phyloP scores from a whole-genome alignment of 2,329 filamentous ascomycete species.

The Pyricularia sp. region DNA sequence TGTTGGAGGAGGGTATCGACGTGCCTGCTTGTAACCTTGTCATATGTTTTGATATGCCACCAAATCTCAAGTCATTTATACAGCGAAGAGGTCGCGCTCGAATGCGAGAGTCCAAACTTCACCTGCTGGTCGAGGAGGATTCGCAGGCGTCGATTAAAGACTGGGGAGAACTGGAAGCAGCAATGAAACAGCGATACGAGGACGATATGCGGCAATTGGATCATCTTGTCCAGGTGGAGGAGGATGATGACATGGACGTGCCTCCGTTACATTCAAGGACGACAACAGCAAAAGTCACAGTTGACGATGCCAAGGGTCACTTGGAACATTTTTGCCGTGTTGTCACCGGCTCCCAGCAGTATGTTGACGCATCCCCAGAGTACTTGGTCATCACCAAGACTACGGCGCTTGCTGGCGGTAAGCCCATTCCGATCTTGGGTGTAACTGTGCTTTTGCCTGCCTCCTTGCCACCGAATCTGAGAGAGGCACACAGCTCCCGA shows the following conservation, averaged over 20 bases:
- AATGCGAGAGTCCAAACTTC: conserved; percentile 39
- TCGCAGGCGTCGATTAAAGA: conserved; percentile 19
- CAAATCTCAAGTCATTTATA: conserved; percentile 46
- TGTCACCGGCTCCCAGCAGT: conserved; percentile 42
- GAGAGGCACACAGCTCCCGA: conserved; percentile 37
- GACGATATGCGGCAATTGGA: conserved; percentile 47
- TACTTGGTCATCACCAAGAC: conserved; percentile 45
- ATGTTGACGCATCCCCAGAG: conserved; percentile 56
- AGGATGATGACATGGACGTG: conserved; percentile 20
- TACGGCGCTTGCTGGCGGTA: not conserved
- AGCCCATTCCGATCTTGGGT: conserved; percentile 21
- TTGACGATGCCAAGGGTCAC: conserved; percentile 66
- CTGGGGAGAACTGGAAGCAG: conserved; percentile 59
- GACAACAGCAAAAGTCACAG: conserved; percentile 56
- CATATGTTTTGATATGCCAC: conserved; percentile 42
- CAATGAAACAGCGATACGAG: conserved; percentile 64
- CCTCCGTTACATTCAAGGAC: conserved; percentile 14
- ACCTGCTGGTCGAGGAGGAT: conserved; percentile 30
- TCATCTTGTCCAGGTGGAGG: conserved; percentile 37
- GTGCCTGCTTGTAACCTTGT: conserved; percentile 55
- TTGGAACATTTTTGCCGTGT: conserved; percentile 72
- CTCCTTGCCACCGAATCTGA: conserved; percentile 54
- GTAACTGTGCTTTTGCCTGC: conserved; percentile 64
- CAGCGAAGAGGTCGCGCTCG: conserved; percentile 46
- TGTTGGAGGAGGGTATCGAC: conserved; percentile 61